Conservation (phyloP, 73 alveolate species). For the Paramecium tetraurelia region DNA sequence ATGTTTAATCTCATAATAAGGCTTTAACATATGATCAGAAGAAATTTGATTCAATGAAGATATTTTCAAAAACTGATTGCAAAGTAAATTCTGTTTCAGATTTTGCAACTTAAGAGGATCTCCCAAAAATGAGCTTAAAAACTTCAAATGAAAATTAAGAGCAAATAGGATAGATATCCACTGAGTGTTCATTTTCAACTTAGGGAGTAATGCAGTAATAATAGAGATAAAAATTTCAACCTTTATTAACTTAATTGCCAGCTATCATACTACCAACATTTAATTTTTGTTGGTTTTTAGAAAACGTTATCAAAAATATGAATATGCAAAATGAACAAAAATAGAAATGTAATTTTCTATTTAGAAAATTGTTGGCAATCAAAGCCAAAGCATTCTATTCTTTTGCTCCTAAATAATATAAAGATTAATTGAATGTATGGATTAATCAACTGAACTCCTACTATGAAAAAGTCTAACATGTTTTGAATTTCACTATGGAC, state of each 20-base stretch:
- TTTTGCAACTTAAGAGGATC: background rate
- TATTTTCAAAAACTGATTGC: background rate
- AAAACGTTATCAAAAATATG: background rate
- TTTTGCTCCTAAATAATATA: background rate
- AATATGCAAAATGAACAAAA: background rate
- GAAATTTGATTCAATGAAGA: background rate
- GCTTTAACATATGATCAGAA: background rate
- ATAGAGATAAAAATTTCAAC: background rate
- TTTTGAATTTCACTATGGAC: background rate
- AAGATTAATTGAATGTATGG: background rate
- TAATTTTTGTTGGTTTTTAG: constrained; percentile 16
- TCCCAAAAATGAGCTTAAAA: background rate
- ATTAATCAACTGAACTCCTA: background rate
- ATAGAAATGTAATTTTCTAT: background rate
- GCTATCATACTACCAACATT: background rate
- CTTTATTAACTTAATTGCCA: background rate
- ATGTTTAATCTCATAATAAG: background rate
- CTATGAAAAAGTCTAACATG: background rate
- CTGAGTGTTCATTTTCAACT: background rate
- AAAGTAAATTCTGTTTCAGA: background rate
- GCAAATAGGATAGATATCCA: background rate
- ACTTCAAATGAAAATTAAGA: background rate
- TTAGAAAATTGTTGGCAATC: background rate
- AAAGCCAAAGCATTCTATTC: constrained; percentile 3
- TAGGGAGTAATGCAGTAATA: background rate